These are phyloP conservation scores for Zea mays DNA, from an alignment of 176 grass and related monocot species.

Conservation along the genomic window DNA sequence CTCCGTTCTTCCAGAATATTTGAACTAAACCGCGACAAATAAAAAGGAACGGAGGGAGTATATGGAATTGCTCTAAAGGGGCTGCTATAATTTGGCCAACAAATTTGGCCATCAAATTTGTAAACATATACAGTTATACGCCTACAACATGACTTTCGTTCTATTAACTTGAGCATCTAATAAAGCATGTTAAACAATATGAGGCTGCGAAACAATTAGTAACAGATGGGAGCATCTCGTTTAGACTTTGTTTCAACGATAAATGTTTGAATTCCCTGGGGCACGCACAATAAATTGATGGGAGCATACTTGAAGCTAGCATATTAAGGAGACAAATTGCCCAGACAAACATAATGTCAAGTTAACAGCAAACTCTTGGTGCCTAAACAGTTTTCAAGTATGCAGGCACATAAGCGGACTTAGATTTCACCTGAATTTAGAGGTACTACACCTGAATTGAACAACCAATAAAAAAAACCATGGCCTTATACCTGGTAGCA, in stretches of 20 bases:
- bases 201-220: not conserved
- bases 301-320: not conserved
- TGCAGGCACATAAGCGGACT: not conserved
- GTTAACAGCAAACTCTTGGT: not conserved
- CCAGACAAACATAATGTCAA: not conserved
- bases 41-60: not conserved
- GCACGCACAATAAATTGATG: not conserved
- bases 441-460: not conserved
- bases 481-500: not conserved
- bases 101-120: too few species aligned
- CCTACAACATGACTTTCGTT: too few species aligned
- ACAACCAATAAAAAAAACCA: not conserved
- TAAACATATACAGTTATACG: too few species aligned
- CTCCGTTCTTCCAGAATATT: too few species aligned
- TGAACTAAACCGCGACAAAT: too few species aligned
- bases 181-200: too few species aligned
- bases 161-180: too few species aligned
- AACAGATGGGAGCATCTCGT: not conserved
- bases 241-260: too few species aligned
- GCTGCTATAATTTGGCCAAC: not conserved
- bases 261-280: too few species aligned
- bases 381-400: constrained; percentile 4
- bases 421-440: constrained; percentile 8
- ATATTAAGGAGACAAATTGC: not conserved
- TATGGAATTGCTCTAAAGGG: constrained; percentile 1